Base-by-base conservation (phyloP, 441 rosid species). In the Adansonia gregorii region DNA sequence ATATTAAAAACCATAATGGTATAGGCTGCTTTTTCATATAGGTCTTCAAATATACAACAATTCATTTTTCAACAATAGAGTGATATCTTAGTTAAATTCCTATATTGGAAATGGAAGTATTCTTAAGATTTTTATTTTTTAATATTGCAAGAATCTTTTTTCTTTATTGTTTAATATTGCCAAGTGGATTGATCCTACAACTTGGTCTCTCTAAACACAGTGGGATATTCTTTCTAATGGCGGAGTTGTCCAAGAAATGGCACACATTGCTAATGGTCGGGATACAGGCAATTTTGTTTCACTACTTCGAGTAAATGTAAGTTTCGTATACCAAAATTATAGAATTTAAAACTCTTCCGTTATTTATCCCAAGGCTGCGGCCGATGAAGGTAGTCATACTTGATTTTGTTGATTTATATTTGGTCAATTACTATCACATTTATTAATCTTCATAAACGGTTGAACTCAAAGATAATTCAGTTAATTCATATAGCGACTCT, bases 191-290 rank as follows among this genome's bases (percentile, higher is more conserved):
- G 55, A 72, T 73, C 65, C 22, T 66, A 15, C 9, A 67, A 67
- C 46, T 65, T 59, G 17, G 59, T 67, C 76, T 71, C 55, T 79
- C 6, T 84, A 73, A 73, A 24, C 80, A 60, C 89, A 96, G 99
- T 94, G 99, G 99, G 99, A 97, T 83, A 91, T 94, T 83, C 88
- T 94, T 49, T 89, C 95, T 4, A 85, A 77, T 76, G 91, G 89
- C 8, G 97, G 93, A 56, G 78, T 73, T 59, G 92, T 90, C 39
- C 89, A 90, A 65, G 95, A 90, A 87, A 85, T 95, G 87, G 85
- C 92, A 19, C 92, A 93, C 74, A 92, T 97, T 49, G 89, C 92
- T 3, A 97, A 89, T 79, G 99, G 98, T 20, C 84, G 87, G 58
- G 97, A 93, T 55, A 83, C 87, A 1, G 95, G 97, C 87, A 94